These are phyloP conservation scores for Termitomyces sp. DNA, from an alignment of 768 basidiomycete species.

Conservation along the genomic window DNA sequence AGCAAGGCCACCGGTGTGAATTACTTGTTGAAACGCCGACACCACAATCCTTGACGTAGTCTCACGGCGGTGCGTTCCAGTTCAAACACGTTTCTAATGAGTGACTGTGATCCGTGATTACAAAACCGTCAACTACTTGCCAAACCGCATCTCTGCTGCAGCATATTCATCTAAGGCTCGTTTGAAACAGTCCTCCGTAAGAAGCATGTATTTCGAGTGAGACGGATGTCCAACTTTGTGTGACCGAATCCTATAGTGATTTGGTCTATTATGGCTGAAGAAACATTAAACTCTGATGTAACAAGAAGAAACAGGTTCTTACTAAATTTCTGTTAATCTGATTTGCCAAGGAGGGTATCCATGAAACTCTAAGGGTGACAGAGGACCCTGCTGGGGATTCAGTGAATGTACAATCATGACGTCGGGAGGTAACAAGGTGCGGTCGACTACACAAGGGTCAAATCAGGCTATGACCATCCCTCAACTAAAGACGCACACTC, in stretches of 20 bases:
- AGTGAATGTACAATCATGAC: conserved; percentile 71
- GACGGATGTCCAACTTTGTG: background rate
- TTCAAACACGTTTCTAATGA: background rate
- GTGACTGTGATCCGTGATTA: background rate
- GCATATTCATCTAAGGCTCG: conserved; percentile 71
- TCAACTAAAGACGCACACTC: conserved; percentile 42
- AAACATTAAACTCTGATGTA: background rate
- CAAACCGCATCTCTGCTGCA: conserved; percentile 71
- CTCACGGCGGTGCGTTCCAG: background rate
- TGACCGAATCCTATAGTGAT: background rate
- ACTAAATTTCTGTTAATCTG: conserved; percentile 78
- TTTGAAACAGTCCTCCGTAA: conserved; percentile 57
- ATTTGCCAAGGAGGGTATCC: conserved; percentile 86
- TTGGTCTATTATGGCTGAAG: conserved; percentile 24
- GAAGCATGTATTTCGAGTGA: conserved; percentile 13
- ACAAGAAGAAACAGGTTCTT: conserved; percentile 18
- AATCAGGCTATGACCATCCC: background rate
- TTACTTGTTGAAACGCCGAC: background rate
- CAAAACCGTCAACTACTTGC: conserved; percentile 42
- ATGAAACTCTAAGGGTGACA: conserved; percentile 54
- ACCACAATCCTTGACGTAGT: background rate
- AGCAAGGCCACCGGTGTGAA: background rate
- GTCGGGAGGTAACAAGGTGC: conserved; percentile 61
- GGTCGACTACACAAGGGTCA: conserved; percentile 31
- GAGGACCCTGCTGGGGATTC: conserved; percentile 26